Percentiles rank a stretch among this genome's conserved stretches.
These are phyloP conservation scores for Pneumocystis murina DNA, from an alignment of 1,139 yeast species.

Conservation along the genomic window DNA sequence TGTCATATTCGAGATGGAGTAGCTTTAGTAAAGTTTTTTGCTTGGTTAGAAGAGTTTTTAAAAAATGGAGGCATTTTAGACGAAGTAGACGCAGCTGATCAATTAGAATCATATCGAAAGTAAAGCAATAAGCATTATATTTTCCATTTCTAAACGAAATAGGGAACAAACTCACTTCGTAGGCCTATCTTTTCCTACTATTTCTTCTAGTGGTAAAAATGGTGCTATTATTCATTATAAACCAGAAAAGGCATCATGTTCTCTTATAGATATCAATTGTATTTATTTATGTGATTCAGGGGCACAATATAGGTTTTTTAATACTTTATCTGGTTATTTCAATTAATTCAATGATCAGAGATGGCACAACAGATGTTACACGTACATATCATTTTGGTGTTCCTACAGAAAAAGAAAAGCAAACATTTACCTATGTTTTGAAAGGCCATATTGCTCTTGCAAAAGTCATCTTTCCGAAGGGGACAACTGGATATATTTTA, in stretches of 20 bases:
- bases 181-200: conserved; percentile 83
- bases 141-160: not conserved
- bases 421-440: conserved; percentile 73
- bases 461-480: conserved; percentile 65
- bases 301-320: conserved; percentile 48
- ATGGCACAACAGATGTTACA: conserved; percentile 94
- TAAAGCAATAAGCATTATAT: conserved; percentile 16
- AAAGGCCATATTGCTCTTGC: conserved; percentile 84
- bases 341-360: conserved; percentile 21
- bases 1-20: conserved; percentile 85
- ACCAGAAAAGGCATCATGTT: conserved; percentile 48
- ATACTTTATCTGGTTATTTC: not conserved
- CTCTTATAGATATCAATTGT: conserved; percentile 58
- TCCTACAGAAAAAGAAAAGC: conserved; percentile 53
- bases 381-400: conserved; percentile 71
- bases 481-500: conserved; percentile 67
- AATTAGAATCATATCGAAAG: conserved; percentile 47
- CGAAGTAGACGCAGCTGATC: conserved; percentile 66
- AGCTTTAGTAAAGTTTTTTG: conserved; percentile 60
- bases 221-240: conserved; percentile 88
- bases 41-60: conserved; percentile 72
- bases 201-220: conserved; percentile 83
- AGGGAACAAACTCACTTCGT: conserved; percentile 34
- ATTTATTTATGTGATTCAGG: conserved; percentile 86
- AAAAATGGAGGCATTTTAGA: conserved; percentile 42